A percentile compares a stretch with the other conserved stretches of the same genome.
Evolutionary conservation across 2,329 filamentous ascomycete species (phyloP).

Genomic region (Scleromitrula shiraiana): DNA sequence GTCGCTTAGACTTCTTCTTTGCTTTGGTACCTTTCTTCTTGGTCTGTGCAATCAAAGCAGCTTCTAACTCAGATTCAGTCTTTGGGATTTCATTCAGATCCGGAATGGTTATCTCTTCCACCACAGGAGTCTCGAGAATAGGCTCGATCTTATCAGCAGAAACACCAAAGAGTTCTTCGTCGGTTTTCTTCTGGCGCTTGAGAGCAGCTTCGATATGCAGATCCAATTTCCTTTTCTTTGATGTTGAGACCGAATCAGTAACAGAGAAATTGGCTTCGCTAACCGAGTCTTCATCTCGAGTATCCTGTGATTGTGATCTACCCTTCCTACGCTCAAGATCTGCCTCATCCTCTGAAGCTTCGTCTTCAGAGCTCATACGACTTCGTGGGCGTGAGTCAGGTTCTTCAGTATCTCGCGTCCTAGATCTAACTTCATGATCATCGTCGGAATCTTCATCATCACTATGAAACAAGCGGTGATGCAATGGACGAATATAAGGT

Average conservation of each 20-base stretch:
- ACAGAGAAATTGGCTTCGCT: slow-evolving; percentile 65
- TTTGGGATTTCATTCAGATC: slow-evolving; percentile 43
- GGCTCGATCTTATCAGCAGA: slow-evolving; percentile 46
- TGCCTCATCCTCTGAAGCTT: slow-evolving; percentile 28
- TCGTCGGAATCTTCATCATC: slow-evolving; percentile 77
- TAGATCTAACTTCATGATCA: slow-evolving; percentile 56
- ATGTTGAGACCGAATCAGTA: slow-evolving; percentile 43
- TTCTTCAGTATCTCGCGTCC: slow-evolving; percentile 73
- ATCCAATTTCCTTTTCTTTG: slow-evolving; percentile 68
- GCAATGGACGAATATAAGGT: slow-evolving; percentile 66
- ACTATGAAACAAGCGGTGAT: slow-evolving; percentile 69
- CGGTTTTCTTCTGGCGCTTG: slow-evolving; percentile 73
- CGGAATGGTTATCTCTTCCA: slow-evolving; percentile 42
- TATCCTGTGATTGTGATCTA: slow-evolving; percentile 33
- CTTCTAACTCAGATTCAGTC: slow-evolving; percentile 42
- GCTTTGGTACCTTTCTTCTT: slow-evolving; percentile 53
- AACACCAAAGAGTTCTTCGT: slow-evolving; percentile 69
- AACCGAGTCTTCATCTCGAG: slow-evolving; percentile 55
- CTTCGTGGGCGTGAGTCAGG: slow-evolving; percentile 75
- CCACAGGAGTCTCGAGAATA: slow-evolving; percentile 31
- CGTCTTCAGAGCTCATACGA: slow-evolving; percentile 59
- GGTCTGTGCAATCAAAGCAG: slow-evolving; percentile 32
- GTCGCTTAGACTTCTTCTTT: slow-evolving; percentile 74
- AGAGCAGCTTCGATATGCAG: slow-evolving; percentile 60
- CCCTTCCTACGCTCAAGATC: slow-evolving; percentile 16